These are phyloP conservation scores for Chondrus crispus DNA, from an alignment of 23 red algal species.

Conservation along the genomic window DNA sequence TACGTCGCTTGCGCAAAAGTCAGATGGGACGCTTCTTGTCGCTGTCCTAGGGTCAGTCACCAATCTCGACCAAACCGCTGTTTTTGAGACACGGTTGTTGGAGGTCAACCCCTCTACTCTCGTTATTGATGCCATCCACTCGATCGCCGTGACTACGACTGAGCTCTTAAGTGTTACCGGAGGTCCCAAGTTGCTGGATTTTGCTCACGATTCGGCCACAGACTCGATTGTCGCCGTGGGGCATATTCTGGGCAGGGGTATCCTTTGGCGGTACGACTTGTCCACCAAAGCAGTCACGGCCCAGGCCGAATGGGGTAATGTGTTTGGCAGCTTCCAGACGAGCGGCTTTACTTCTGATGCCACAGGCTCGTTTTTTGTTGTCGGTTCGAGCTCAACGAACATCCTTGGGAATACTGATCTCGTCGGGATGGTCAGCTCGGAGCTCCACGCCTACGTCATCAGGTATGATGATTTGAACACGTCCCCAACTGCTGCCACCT, in stretches of 20 bases:
- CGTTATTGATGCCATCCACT: background rate
- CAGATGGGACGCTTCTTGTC: constrained; percentile 22
- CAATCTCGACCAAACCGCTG: constrained; percentile 14
- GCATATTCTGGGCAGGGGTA: constrained; percentile 54
- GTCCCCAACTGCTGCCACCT: background rate
- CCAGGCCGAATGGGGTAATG: constrained; percentile 42
- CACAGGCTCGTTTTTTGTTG: constrained; percentile 43
- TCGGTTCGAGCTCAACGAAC: constrained; percentile 17
- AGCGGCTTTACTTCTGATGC: constrained; percentile 27
- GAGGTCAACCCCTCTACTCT: constrained; percentile 19
- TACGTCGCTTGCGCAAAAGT: constrained; percentile 11
- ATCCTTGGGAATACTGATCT: constrained; percentile 15
- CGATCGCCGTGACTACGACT: background rate
- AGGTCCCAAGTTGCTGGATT: constrained; percentile 35
- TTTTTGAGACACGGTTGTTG: constrained; percentile 22
- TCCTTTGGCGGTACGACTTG: constrained; percentile 46
- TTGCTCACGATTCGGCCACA: constrained; percentile 27
- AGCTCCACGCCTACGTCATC: constrained; percentile 43
- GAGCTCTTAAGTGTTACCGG: constrained; percentile 1
- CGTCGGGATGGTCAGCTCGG: background rate
- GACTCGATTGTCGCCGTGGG: constrained; percentile 49
- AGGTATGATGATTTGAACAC: constrained; percentile 19
- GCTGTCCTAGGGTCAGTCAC: constrained; percentile 37
- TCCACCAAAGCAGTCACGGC: background rate
- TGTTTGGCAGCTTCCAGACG: constrained; percentile 23